A percentile compares a stretch with the other conserved stretches of the same genome.
Conservation (phyloP, 352 stramenopile species). For the Pythium rhizo-oryzae region DNA sequence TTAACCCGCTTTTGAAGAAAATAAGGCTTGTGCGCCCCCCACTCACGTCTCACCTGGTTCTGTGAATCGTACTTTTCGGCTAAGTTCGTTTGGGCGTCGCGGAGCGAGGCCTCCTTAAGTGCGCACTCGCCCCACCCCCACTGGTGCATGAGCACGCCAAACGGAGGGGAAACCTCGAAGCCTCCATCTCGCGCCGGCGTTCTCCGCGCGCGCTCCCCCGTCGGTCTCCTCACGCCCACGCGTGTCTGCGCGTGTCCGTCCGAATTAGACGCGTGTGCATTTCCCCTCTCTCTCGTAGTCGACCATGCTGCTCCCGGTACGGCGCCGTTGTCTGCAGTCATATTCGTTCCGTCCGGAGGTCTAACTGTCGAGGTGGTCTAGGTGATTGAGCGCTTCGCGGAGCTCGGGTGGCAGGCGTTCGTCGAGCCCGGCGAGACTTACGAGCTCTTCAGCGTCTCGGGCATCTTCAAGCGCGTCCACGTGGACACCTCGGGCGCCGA, state of each 20-base stretch:
- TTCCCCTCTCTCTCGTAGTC: too few species aligned
- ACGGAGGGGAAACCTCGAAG: constrained; percentile 20
- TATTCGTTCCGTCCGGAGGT: background rate
- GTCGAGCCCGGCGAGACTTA: constrained; percentile 82
- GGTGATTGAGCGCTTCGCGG: constrained; percentile 80
- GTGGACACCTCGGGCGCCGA: constrained; percentile 25
- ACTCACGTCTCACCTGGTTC: constrained; percentile 20
- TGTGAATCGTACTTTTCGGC: background rate
- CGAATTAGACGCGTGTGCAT: too few species aligned
- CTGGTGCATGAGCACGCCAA: constrained; percentile 12
- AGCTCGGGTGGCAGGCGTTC: constrained; percentile 80
- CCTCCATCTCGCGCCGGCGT: background rate
- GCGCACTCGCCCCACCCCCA: constrained; percentile 8
- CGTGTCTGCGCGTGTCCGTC: background rate
- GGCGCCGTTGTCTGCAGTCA: background rate
- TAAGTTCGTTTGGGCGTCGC: constrained; percentile 19
- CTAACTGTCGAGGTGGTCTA: constrained; percentile 18
- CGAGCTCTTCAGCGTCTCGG: constrained; percentile 83
- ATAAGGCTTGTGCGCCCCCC: background rate
- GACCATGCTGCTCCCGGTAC: constrained; percentile 34
- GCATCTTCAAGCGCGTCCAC: constrained; percentile 43
- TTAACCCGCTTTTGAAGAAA: constrained; percentile 10
- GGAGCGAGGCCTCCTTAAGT: constrained; percentile 1
- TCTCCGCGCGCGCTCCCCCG: background rate
- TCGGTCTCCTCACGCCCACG: too few species aligned